Base-by-base conservation (phyloP, 139 green algal species). In the Auxenochlorella pyrenoidosa region DNA sequence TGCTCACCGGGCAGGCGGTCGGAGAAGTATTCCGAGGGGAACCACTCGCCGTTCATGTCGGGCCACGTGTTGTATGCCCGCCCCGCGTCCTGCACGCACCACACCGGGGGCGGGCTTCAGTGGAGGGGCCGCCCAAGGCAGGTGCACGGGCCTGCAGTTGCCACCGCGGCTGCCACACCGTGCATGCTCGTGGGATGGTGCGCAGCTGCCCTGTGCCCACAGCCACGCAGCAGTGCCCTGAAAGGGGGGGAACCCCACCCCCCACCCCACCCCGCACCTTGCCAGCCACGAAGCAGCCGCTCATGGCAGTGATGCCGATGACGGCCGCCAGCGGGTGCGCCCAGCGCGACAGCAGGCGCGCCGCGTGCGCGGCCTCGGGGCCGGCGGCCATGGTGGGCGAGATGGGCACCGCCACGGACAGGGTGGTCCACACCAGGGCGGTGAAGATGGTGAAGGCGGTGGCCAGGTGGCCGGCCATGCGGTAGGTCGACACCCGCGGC, bases 61-160 rank as follows among this genome's bases (percentile, higher is more conserved):
- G 98, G 98, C 82, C 97, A 99, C 1, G 96, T 98, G 93, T 99
- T 99, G 96, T 97, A 99, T 16, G 97, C 97, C 30, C 92, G 95
- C 3, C 98, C 97, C 22, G 96, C 96, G 79, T 99, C 96, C 75
- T 82, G 54, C 16, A 13, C 15, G 18, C 2, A 24, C 54, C 15
- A 13, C 22, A 13, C 54, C 54, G 16, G 54, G 54, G 16, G 22
- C 2, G 54, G 16, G 22, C 10, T 10, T 54, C 47, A 54, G 47
- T 54, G 47, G 47, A 10, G 47, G 47, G 8, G 47, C 47, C 10
- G 47, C 8, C 10, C 47, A 6, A 6, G 6, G 47, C 47, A 54
- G 47, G n/a, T n/a, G n/a, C n/a, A n/a, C n/a, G n/a, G n/a, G n/a
- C n/a, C n/a, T n/a, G n/a, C n/a, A n/a, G n/a, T n/a, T n/a, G n/a